Evolutionary conservation across 352 stramenopile genomes (phyloP).

Genomic region (Plasmopara viticola): DNA sequence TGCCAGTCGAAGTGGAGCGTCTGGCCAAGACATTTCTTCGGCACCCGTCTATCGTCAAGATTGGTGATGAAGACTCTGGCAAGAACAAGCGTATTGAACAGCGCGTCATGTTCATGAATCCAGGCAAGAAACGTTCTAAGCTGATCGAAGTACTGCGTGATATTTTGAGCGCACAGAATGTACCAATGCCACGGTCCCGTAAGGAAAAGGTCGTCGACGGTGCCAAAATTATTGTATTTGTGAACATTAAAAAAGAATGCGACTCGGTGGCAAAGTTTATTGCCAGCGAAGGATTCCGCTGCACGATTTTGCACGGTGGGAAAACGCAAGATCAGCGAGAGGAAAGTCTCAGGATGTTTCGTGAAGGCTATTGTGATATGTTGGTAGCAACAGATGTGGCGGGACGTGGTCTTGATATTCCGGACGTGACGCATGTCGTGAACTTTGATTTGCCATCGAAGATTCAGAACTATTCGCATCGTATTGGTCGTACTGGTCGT

Average conservation of each 20-base stretch:
- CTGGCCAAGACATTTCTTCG: slow-evolving; percentile 97
- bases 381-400: slow-evolving; percentile 93
- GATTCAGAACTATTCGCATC: slow-evolving; percentile 98
- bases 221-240: slow-evolving; percentile 99
- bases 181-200: slow-evolving; percentile 36
- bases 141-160: slow-evolving; percentile 81
- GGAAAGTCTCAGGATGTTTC: slow-evolving; percentile 88
- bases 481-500: slow-evolving; percentile 97
- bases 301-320: slow-evolving; percentile 94
- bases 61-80: slow-evolving; percentile 95
- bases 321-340: slow-evolving; percentile 96
- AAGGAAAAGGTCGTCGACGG: slow-evolving; percentile 71
- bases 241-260: slow-evolving; percentile 98
- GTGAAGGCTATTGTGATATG: slow-evolving; percentile 83
- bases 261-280: slow-evolving; percentile 93
- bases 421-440: slow-evolving; percentile 96
- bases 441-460: slow-evolving; percentile 98
- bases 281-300: slow-evolving; percentile 84
- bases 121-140: slow-evolving; percentile 88
- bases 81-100: slow-evolving; percentile 99
- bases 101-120: slow-evolving; percentile 90
- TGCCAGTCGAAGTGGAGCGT: slow-evolving; percentile 95
- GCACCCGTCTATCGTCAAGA: slow-evolving; percentile 95
- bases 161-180: slow-evolving; percentile 62
- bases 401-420: slow-evolving; percentile 96